A percentile compares a stretch with the other conserved stretches of the same genome.
These are phyloP conservation scores for Kockovaella imperatae DNA, from an alignment of 768 basidiomycete species.

Conservation along the genomic window DNA sequence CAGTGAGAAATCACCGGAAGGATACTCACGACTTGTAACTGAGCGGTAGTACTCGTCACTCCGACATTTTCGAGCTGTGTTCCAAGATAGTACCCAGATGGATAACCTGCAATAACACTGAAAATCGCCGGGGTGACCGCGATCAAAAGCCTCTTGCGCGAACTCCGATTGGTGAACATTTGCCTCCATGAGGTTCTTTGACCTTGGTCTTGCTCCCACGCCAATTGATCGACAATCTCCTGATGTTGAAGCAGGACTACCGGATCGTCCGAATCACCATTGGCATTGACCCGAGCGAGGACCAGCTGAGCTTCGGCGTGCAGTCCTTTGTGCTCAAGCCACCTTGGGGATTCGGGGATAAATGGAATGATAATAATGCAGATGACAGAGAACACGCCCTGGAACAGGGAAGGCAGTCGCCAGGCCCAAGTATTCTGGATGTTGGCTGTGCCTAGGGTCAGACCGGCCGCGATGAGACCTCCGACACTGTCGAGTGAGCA, in stretches of 20 bases:
- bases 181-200: neutral
- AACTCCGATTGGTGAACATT: neutral
- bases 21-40: no score
- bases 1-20: no score
- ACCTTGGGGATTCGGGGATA: constrained; percentile 20
- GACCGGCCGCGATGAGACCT: constrained; percentile 62
- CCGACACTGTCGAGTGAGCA: neutral
- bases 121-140: no score
- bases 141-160: no score
- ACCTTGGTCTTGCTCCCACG: neutral
- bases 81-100: no score
- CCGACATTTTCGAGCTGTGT: no score
- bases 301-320: constrained; percentile 5
- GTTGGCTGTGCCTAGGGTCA: constrained; percentile 62
- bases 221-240: constrained; percentile 10
- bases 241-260: constrained; percentile 9
- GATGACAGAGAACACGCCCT: constrained; percentile 26
- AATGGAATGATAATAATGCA: constrained; percentile 5
- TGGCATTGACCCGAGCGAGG: constrained; percentile 8
- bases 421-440: constrained; percentile 49
- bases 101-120: no score
- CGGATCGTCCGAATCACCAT: constrained; percentile 5
- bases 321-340: constrained; percentile 9
- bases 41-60: no score
- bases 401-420: constrained; percentile 44